Evolutionary conservation across 129 eudicot species (phyloP), one percentile per base, ranked within the genome.

Genomic region (Calendula officinalis): DNA sequence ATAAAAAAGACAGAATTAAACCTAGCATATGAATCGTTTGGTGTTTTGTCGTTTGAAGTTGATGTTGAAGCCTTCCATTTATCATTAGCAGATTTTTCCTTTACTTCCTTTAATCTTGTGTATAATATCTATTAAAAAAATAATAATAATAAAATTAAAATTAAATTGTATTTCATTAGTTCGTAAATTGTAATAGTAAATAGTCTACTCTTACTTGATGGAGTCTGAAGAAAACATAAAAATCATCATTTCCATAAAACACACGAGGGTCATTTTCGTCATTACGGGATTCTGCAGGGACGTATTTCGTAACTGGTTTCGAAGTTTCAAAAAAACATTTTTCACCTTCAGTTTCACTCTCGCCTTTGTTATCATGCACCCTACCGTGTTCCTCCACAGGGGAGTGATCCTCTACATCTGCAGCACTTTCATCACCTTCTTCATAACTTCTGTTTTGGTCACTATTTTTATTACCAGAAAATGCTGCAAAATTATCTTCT

Each of bases 291-390:
- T 48, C 43, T 8, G 15, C 17, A 32, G 87, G 78, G 36, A 75
- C 64, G 22, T 75, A 76, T 68, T 77, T 77, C 15, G 77, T 59
- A 52, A 92, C 75, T 14, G 98, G 98, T 66, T 85, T 88, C 45
- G 64, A 87, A 52, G 86, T 77, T 52, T 65, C 81, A 36, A 92
- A 66, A 73, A 76, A 79, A 36, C 72, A 66, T 62, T 81, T 82
- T 65, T 81, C 95, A 7, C 83, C 91, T 82, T 81, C 96, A 50
- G 80, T 94, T 82, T 87, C 98, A 79, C 87, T 92, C 81, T 79
- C 91, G 45, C 69, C 88, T 81, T 85, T 87, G 63, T 81, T 63
- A 53, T 71, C 90, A 56, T 82, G 77, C 42, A 64, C 81, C 56
- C 60, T 71, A 44, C 75, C 94, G 58, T 74, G 86, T 30, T 78